These are phyloP conservation scores for Trichosporon inkin DNA, from an alignment of 1,284 basidiomycete genomes.

Conservation along the genomic window DNA sequence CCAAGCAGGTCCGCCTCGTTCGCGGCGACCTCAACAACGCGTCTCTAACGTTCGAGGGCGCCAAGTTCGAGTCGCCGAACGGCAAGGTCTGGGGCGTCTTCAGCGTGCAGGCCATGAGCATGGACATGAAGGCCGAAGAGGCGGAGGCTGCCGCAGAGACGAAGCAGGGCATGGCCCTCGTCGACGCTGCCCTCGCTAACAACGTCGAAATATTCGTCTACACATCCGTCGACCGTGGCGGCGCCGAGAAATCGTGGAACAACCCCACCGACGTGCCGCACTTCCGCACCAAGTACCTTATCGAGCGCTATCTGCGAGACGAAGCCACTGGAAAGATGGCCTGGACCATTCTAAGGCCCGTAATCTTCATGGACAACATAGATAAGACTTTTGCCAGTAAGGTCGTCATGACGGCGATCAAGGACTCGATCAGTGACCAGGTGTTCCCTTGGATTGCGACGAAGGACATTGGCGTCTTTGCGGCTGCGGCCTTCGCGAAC, in stretches of 20 bases:
- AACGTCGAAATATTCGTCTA: slow-evolving; percentile 52
- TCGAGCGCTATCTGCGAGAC: slow-evolving; percentile 20
- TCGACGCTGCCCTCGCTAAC: slow-evolving; percentile 47
- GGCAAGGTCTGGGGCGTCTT: slow-evolving; percentile 32
- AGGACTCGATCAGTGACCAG: slow-evolving; percentile 23
- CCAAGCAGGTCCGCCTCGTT: slow-evolving; percentile 26
- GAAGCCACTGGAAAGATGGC: slow-evolving; percentile 5
- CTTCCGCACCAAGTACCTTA: slow-evolving; percentile 20
- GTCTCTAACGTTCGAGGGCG: slow-evolving; percentile 15
- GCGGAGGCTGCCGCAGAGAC: slow-evolving; percentile 11
- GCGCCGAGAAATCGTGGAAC: slow-evolving; percentile 20
- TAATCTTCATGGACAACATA: slow-evolving; percentile 23
- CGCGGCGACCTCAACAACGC: slow-evolving; percentile 22
- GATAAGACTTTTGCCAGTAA: slow-evolving; percentile 21
- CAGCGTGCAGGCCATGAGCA: slow-evolving; percentile 21
- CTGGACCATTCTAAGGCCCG: slow-evolving; percentile 21
- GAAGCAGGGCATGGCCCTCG: slow-evolving; percentile 32
- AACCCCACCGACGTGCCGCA: slow-evolving; percentile 20
- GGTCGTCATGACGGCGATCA: slow-evolving; percentile 21
- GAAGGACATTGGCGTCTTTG: slow-evolving; percentile 29
- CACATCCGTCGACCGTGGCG: slow-evolving; percentile 38
- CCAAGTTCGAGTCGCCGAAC: slow-evolving; percentile 11
- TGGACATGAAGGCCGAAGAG: not conserved
- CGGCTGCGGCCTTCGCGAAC: slow-evolving; percentile 22
- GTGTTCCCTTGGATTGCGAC: slow-evolving; percentile 26